A percentile compares a stretch with the other conserved stretches of the same genome.
Evolutionary conservation across 495 filamentous ascomycete species (phyloP).

Genomic region (Tuber melanosporum): DNA sequence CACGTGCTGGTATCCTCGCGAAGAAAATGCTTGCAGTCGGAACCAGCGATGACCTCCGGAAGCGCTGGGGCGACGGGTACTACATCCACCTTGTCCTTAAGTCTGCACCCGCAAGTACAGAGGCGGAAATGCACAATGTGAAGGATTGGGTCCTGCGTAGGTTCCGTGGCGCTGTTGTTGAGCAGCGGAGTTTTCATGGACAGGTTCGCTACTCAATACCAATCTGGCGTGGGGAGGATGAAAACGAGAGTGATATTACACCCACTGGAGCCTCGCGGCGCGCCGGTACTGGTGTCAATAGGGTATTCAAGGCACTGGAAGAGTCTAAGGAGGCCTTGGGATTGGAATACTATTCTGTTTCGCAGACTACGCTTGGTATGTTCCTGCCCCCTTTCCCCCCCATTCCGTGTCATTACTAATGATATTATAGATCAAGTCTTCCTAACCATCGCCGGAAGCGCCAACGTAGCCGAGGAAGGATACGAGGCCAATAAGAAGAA

Average conservation of each 20-base stretch:
- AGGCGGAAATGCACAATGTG: slow-evolving; percentile 58
- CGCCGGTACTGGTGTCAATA: slow-evolving; percentile 49
- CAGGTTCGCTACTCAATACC: slow-evolving; percentile 74
- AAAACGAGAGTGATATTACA: slow-evolving; percentile 30
- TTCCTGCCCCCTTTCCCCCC: not conserved
- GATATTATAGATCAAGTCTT: slow-evolving; percentile 72
- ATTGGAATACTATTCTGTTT: slow-evolving; percentile 72
- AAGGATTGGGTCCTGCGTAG: slow-evolving; percentile 54
- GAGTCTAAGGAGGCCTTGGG: slow-evolving; percentile 58
- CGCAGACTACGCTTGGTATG: slow-evolving; percentile 57
- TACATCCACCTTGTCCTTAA: slow-evolving; percentile 68
- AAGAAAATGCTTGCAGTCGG: slow-evolving; percentile 65
- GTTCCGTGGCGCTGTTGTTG: slow-evolving; percentile 57
- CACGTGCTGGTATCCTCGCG: slow-evolving; percentile 65
- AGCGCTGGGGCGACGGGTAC: slow-evolving; percentile 55
- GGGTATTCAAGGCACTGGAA: slow-evolving; percentile 64
- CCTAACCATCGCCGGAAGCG: slow-evolving; percentile 66
- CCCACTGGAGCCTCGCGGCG: slow-evolving; percentile 18
- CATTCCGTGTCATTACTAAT: slow-evolving; percentile 5
- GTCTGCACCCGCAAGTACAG: slow-evolving; percentile 61
- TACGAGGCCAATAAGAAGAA: slow-evolving; percentile 47
- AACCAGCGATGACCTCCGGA: slow-evolving; percentile 54
- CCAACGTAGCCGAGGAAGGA: slow-evolving; percentile 73
- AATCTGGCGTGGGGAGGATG: slow-evolving; percentile 34
- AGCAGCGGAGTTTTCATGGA: slow-evolving; percentile 71